A percentile compares a stretch with the other conserved stretches of the same genome.
These are phyloP conservation scores for Pterulicium gracile DNA, from an alignment of 1,284 basidiomycete genomes.

Conservation along the genomic window DNA sequence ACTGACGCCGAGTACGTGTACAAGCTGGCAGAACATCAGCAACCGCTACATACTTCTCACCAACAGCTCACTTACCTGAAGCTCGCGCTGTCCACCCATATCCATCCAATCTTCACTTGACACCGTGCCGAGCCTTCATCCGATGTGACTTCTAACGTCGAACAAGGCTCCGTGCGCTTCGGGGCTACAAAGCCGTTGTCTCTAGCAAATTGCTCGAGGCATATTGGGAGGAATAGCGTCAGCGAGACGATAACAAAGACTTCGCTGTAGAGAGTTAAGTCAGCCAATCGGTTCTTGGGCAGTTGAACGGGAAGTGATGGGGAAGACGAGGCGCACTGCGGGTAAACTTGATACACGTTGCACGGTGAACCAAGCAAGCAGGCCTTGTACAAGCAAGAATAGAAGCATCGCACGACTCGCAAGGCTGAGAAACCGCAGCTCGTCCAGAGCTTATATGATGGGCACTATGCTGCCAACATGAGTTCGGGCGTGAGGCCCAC, in stretches of 20 bases:
- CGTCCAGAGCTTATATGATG: too few species aligned
- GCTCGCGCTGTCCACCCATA: constrained; percentile 80
- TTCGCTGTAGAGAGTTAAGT: constrained; percentile 57
- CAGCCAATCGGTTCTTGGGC: too few species aligned
- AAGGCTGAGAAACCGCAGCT: too few species aligned
- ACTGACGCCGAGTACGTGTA: constrained; percentile 84
- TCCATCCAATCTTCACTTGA: constrained; percentile 65
- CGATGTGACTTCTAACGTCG: constrained; percentile 12
- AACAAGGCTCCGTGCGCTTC: constrained; percentile 43
- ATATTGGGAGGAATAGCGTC: constrained; percentile 74
- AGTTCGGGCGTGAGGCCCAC: too few species aligned
- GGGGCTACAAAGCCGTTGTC: constrained; percentile 70
- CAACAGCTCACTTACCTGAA: constrained; percentile 66
- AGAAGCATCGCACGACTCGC: too few species aligned
- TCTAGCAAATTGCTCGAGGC: constrained; percentile 72
- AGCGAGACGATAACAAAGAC: constrained; percentile 75
- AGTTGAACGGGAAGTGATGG: too few species aligned
- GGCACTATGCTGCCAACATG: too few species aligned
- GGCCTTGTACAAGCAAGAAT: too few species aligned
- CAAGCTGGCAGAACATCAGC: too few species aligned
- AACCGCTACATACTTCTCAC: too few species aligned
- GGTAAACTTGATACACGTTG: neutral
- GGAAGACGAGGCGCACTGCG: too few species aligned
- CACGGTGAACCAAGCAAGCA: too few species aligned
- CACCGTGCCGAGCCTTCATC: constrained; percentile 36